Percentiles rank a stretch among this genome's conserved stretches.
phyloP scores from a whole-genome alignment of 169 alveolate genomes.

The Plasmodium fragile region DNA sequence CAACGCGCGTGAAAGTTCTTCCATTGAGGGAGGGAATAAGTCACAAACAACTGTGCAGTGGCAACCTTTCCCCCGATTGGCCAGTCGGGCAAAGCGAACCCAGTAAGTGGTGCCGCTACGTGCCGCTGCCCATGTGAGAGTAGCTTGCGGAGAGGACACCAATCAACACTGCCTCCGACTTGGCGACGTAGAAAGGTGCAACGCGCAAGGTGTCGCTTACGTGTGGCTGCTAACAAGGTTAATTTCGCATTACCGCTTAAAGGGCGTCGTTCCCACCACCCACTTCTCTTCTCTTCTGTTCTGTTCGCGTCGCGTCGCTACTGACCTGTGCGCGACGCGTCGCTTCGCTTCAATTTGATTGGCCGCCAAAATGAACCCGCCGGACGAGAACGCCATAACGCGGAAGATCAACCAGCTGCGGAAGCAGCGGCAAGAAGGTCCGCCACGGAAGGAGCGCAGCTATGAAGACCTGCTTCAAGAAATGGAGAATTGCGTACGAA shows the following conservation, averaged over 20 bases:
- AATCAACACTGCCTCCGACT: too few relatives aligned
- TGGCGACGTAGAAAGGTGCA: too few relatives aligned
- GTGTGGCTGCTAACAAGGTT: background rate
- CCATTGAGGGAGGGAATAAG: background rate
- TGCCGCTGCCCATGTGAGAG: too few relatives aligned
- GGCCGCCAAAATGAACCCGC: slow-evolving; percentile 9
- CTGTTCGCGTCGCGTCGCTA: too few relatives aligned
- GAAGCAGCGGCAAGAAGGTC: background rate
- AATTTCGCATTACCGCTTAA: background rate
- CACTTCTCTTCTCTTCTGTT: too few relatives aligned
- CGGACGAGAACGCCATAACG: slow-evolving; percentile 38
- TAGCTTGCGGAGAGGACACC: too few relatives aligned
- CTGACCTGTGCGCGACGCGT: too few relatives aligned
- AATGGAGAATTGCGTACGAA: slow-evolving; percentile 22
- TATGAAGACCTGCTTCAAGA: background rate
- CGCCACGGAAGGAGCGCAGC: background rate
- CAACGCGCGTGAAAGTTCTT: background rate
- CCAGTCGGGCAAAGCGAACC: too few relatives aligned
- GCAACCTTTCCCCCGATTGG: too few relatives aligned
- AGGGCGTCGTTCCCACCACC: background rate
- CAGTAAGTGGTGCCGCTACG: too few relatives aligned
- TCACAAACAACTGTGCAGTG: too few relatives aligned
- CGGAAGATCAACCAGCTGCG: slow-evolving; percentile 20
- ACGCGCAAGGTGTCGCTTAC: background rate
- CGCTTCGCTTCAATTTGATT: background rate